Conservation (phyloP, 192 early-diverging fungal genomes). For the Mortierella antarctica region DNA sequence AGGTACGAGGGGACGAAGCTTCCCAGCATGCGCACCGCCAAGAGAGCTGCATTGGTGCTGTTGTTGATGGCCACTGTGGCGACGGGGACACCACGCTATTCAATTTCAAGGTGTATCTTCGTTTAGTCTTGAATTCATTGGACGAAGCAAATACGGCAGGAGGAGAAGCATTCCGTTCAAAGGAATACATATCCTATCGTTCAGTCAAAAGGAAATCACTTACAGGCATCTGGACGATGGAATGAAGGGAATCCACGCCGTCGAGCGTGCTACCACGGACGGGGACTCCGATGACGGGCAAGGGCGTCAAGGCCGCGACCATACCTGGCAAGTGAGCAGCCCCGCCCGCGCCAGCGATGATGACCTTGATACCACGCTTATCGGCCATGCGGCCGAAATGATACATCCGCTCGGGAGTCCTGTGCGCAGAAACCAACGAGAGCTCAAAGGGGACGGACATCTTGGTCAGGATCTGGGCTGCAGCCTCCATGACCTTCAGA, state of each 20-base stretch:
- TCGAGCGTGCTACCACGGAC: constrained; percentile 93
- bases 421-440: constrained; percentile 97
- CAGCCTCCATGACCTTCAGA: constrained; percentile 92
- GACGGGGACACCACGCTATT: constrained; percentile 96
- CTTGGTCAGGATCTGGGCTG: constrained; percentile 87
- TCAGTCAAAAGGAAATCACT: constrained; percentile 23
- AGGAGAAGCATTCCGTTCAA: not conserved
- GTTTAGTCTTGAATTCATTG: constrained; percentile 1
- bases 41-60: constrained; percentile 93
- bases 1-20: constrained; percentile 78
- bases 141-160: not conserved
- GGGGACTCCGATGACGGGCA: constrained; percentile 98
- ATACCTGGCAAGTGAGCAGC: constrained; percentile 99
- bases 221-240: constrained; percentile 99
- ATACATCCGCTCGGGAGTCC: constrained; percentile 93
- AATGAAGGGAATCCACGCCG: constrained; percentile 96
- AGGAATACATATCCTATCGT: not conserved
- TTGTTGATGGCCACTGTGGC: constrained; percentile 99
- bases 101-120: not conserved
- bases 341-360: constrained; percentile 98
- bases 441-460: constrained; percentile 96
- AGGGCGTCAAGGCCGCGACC: constrained; percentile 97
- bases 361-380: constrained; percentile 91
- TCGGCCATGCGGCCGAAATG: constrained; percentile 91
- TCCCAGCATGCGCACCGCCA: constrained; percentile 93